Evolutionary conservation across 345 rosid genomes (phyloP), one percentile per base, ranked within the genome.

Genomic region (Lagerstroemia speciosa): DNA sequence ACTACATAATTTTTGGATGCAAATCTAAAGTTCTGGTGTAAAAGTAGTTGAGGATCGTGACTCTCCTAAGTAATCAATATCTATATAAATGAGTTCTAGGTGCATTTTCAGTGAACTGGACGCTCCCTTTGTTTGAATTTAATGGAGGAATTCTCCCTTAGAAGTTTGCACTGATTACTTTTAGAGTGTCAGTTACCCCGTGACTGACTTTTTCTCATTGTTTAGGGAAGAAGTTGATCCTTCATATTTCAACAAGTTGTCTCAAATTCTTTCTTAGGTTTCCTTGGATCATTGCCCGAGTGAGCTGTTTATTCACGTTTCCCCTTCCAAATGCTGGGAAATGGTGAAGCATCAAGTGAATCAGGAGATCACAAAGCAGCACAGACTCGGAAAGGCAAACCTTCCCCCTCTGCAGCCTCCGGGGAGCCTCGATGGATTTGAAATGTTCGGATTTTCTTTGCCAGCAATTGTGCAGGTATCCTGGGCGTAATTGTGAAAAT

Each of bases 301-400:
- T 75, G 99, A 95, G 87, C 87, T 92, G 69, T 95, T 95, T 46
- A 66, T 92, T 75, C 96, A 95, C 67, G 60, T 87, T 77, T 85
- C 99, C 2, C 92, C 97, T 17, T 72, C 86, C 71, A 87, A 85
- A 80, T 88, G 99, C 79, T 95, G 99, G 99, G 99, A 95, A 84
- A 83, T 95, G 97, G 99, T 95, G 75, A 83, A 88, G 77, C 97
- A 95, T 30, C 82, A 92, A 83, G 89, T 88, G 63, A 95, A 95
- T 77, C 91, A 83, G 73, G 99, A 95, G 87, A 95, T 95, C 73
- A 67, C 83, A 22, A 95, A 82, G 83, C 93, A 86, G 29, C 97
- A 92, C 79, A 9, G 38, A 36, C 8, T 36, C 38, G 5, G 5
- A 45, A 88, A 71, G 76, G 75, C 50, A 62, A 85, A 86, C 75